Evolutionary conservation across 805 yeast species (phyloP).

Genomic region (Wickerhamiella domercqiae): DNA sequence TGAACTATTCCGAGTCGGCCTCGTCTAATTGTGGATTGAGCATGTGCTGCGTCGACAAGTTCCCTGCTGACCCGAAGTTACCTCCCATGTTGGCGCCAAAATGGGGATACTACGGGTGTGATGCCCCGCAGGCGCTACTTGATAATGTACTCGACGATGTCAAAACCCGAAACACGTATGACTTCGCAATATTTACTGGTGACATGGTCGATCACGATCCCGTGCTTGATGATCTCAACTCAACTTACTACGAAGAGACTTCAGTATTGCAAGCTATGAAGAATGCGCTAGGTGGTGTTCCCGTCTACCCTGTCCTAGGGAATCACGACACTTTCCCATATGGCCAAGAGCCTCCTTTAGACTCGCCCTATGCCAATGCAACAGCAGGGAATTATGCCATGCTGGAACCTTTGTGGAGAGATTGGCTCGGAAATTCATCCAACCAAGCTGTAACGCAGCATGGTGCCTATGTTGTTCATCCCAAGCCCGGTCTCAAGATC

Average conservation of each 20-base stretch:
- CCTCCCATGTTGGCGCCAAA: constrained; percentile 35
- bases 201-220: constrained; percentile 55
- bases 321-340: constrained; percentile 64
- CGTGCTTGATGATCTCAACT: constrained; percentile 32
- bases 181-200: constrained; percentile 56
- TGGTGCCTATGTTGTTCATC: constrained; percentile 44
- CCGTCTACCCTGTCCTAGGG: constrained; percentile 50
- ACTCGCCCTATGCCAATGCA: constrained; percentile 30
- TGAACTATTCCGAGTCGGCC: constrained; percentile 32
- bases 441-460: constrained; percentile 34
- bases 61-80: constrained; percentile 25
- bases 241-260: constrained; percentile 40
- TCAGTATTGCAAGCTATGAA: constrained; percentile 39
- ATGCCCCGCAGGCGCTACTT: constrained; percentile 46
- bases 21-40: constrained; percentile 24
- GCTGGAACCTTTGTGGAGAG: constrained; percentile 35
- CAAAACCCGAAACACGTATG: constrained; percentile 25
- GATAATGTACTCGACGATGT: constrained; percentile 29
- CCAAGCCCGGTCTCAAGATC: constrained; percentile 41
- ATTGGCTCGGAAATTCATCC: constrained; percentile 31
- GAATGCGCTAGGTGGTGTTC: constrained; percentile 32
- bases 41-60: constrained; percentile 48
- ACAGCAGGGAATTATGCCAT: constrained; percentile 35
- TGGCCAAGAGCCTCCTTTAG: constrained; percentile 46
- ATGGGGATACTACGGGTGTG: constrained; percentile 50